Conservation (phyloP, 371 early-diverging fungal species). For the Circinella umbellata region DNA sequence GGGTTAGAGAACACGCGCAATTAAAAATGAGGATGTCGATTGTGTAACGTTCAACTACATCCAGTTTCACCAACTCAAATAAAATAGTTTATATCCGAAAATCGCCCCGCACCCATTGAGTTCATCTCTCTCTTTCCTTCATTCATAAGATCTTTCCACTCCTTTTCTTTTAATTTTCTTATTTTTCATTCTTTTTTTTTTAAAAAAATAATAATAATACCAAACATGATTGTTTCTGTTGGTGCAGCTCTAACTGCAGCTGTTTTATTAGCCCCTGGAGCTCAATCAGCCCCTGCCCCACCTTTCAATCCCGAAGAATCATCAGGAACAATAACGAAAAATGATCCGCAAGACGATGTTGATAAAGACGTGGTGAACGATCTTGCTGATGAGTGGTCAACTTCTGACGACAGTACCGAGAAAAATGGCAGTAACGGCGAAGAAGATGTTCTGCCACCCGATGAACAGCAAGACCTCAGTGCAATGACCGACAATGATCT, state of each 20-base stretch:
- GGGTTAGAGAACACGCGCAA: too few species aligned
- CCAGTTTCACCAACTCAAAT: too few species aligned
- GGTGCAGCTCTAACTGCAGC: slow-evolving; percentile 1
- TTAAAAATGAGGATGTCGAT: too few species aligned
- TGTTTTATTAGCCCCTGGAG: slow-evolving; percentile 2
- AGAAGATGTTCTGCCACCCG: background rate
- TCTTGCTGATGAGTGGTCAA: slow-evolving; percentile 16
- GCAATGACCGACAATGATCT: slow-evolving; percentile 8
- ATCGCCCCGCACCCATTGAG: too few species aligned
- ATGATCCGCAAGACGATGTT: background rate
- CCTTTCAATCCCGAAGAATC: slow-evolving; percentile 6
- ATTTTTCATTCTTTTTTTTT: background rate
- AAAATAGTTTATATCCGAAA: too few species aligned
- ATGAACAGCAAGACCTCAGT: slow-evolving; percentile 8
- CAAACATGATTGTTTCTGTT: background rate
- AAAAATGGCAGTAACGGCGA: slow-evolving; percentile 8
- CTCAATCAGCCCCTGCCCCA: slow-evolving; percentile 8
- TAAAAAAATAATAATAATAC: too few species aligned
- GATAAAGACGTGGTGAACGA: slow-evolving; percentile 15
- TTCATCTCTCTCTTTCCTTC: background rate
- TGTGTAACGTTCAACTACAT: too few species aligned
- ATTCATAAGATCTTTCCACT: background rate
- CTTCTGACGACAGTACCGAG: background rate
- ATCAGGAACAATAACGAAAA: background rate
- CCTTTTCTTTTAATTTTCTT: too few species aligned